Percentiles rank a stretch among this genome's conserved stretches.
Conservation (phyloP, 2,329 filamentous ascomycete species). For the Botrytis fabae region DNA sequence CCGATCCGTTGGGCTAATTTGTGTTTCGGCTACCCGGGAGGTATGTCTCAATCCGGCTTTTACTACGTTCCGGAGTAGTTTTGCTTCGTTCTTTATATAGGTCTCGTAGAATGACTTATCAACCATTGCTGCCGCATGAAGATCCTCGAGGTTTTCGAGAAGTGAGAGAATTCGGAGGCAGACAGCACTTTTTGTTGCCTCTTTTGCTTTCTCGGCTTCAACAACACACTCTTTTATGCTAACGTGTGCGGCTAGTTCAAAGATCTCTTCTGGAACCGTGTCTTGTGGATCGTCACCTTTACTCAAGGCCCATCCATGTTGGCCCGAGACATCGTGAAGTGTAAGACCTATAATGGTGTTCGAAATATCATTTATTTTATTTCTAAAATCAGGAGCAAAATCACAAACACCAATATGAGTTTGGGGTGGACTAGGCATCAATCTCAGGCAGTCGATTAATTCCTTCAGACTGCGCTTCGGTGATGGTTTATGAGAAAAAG, state of each 20-base stretch:
- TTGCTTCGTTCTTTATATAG: conserved; percentile 49
- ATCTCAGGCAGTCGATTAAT: conserved; percentile 47
- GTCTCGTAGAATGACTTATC: conserved; percentile 48
- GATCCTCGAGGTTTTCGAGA: conserved; percentile 46
- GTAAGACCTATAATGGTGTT: conserved; percentile 53
- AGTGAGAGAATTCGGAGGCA: conserved; percentile 46
- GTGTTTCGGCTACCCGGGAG: conserved; percentile 20
- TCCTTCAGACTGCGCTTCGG: conserved; percentile 48
- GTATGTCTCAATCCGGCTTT: conserved; percentile 30
- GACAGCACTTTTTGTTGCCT: conserved; percentile 31
- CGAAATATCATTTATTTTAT: conserved; percentile 51
- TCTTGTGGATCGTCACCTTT: conserved; percentile 38
- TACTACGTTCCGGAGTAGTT: conserved; percentile 40
- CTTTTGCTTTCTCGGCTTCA: conserved; percentile 29
- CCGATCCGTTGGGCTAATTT: conserved; percentile 1
- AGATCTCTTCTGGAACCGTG: conserved; percentile 16
- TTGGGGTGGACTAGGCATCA: conserved; percentile 49
- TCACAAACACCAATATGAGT: conserved; percentile 50
- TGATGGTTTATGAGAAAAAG: conserved; percentile 40
- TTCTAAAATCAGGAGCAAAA: conserved; percentile 49
- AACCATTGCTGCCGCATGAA: conserved; percentile 47
- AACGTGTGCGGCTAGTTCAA: conserved; percentile 21
- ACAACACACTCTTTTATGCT: conserved; percentile 18
- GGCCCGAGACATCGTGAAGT: conserved; percentile 50
- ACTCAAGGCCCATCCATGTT: conserved; percentile 52